A percentile compares a stretch with the other conserved stretches of the same genome.
Conservation (phyloP, 2,329 filamentous ascomycete genomes). For the Calonectria pseudoreteaudii region DNA sequence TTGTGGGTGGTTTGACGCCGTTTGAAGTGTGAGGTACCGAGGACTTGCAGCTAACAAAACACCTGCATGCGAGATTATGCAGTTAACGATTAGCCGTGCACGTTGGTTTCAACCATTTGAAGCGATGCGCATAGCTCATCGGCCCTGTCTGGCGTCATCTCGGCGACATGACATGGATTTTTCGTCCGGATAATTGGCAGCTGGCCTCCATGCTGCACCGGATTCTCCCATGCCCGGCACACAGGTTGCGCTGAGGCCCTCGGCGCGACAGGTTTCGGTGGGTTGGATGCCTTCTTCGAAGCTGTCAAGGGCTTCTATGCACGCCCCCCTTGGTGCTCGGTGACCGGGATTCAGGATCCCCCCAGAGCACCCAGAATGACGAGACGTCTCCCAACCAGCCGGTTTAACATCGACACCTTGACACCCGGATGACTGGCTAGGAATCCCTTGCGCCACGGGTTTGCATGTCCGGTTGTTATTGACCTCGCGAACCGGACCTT, state of each 20-base stretch:
- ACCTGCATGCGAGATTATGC: conserved; percentile 1
- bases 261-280: conserved; percentile 4
- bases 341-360: conserved; percentile 4
- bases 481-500: conserved; percentile 9
- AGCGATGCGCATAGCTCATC: conserved; percentile 5
- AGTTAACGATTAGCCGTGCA: conserved; percentile 12
- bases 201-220: neutral
- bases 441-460: conserved; percentile 11
- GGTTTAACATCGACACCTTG: conserved; percentile 20
- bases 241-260: conserved; percentile 1
- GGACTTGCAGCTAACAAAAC: conserved; percentile 16
- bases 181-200: conserved; percentile 16
- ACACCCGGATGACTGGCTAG: conserved; percentile 10
- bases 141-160: conserved; percentile 27
- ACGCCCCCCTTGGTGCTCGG: conserved; percentile 10
- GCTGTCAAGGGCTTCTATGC: conserved; percentile 16
- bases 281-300: conserved; percentile 8
- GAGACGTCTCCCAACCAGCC: conserved; percentile 21
- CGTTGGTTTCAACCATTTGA: neutral
- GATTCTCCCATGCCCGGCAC: conserved; percentile 2
- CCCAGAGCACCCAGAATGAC: neutral
- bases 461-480: conserved; percentile 11
- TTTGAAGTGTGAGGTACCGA: conserved; percentile 18
- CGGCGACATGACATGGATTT: conserved; percentile 21
- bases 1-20: conserved; percentile 11